Evolutionary conservation across 345 rosid species (phyloP), one percentile per base, ranked within the genome.

Genomic region (Salix dunnii): DNA sequence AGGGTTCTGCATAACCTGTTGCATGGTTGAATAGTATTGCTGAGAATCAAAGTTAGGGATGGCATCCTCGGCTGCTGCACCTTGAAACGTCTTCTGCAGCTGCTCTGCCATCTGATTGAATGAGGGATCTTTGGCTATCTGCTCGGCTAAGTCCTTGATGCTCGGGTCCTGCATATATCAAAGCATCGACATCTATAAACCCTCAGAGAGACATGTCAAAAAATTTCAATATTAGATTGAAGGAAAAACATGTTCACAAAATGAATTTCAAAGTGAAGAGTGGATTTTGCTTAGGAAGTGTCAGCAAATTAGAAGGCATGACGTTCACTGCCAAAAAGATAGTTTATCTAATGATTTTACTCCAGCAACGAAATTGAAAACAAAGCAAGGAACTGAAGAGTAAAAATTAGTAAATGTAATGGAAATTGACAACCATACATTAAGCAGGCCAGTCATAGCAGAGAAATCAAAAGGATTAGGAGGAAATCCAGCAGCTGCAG

Each of bases 81-180:
- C 94, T 68, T 91, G 94, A 67, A 93, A 85, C 5, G 94, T 86
- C 80, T 90, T 85, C 85, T 90, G 97, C 31, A 96, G 91, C 86
- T 94, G 99, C 90, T 93, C 98, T 30, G 99, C 99, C 92, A 96
- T 86, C 74, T 91, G 89, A 84, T 91, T 96, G 87, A 96, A 96
- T 38, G 97, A 70, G 42, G 99, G 98, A 82, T 93, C 99, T 85
- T 88, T 91, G 67, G 98, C 91, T 61, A 96, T 96, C 85, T 94
- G 97, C 82, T 92, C 98, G 74, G 97, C 98, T 80, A 96, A 74
- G 62, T 93, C 94, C 83, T 90, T 91, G 75, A 96, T 92, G 82
- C 97, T 96, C 2, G 97, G 99, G 80, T 96, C 99, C 99, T 96
- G 74, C 48, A 81, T 6, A 43, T 16, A 67, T 51, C 31, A 28